Base-by-base conservation (phyloP, 768 basidiomycete genomes). In the Kondoa subrosea region DNA sequence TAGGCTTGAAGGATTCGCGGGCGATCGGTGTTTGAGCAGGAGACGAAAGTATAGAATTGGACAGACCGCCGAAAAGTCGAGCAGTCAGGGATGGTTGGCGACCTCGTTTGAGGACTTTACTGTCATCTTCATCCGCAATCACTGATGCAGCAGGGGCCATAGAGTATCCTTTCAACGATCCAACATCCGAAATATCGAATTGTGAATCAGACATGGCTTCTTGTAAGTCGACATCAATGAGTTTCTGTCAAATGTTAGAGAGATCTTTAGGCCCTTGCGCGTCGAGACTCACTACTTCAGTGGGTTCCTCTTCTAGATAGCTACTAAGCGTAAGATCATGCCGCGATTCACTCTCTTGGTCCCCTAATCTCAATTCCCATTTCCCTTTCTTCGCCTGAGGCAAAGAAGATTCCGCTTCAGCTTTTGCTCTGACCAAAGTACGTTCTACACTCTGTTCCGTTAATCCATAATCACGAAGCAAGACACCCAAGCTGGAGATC, bases 171-270 rank as follows among this genome's bases (percentile, higher is more conserved):
- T 8, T 8, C 25, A 27, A 4, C 8, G 8, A 15, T 60, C 58
- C 4, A 27, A 60, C 25, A 25, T 25, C 58, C n/a, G n/a, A n/a
- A n/a, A 60, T 31, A 25, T 63, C 61, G 29, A 63, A 63, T 21
- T 27, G 27, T 32, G 30, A 31, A 16, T 63, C 61, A 27, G 61
- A 63, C 61, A 63, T 63, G 61, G 61, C 61, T n/a, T 63, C 61
- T 27, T 32, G 29, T 32, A 63, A n/a, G 29, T 27, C 61, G 15
- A 33, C 61, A n/a, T 63, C 61, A 32, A 63, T 63, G 16, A 63
- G 16, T 27, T 63, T 63, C 61, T 63, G 29, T 32, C 58, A 31
- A 15, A 25, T 59, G 58, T 12, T 12, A 14, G 58, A 25, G 58
- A 59, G 8, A 21, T 21, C 12, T 50, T 50, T 50, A 50, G 8